Evolutionary conservation across 2,329 filamentous ascomycete genomes (phyloP), one percentile per base, ranked within the genome.

Genomic region (Colletotrichum magnum): DNA sequence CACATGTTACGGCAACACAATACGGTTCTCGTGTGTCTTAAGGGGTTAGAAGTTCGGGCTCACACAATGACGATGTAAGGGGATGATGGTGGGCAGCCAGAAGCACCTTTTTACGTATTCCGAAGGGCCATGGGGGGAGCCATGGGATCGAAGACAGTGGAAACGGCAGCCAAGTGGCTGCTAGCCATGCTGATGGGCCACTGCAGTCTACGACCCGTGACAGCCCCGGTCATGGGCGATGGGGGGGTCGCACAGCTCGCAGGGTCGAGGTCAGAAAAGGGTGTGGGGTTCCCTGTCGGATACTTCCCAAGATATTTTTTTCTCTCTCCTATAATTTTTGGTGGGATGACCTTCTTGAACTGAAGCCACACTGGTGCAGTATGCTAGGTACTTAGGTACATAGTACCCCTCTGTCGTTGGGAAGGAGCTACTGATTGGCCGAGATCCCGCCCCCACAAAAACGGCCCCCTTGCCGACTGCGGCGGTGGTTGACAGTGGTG

Each of bases 31-130:
- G 36, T 56, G 43, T 67, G 63, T 69, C 67, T 67, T 57, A 69
- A 36, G 59, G 67, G 57, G 56, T 60, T 26, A 26, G 53, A 26
- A 51, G 47, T 41, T 56, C 45, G 54, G 48, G 41, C 60, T 51
- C 32, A 45, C 24, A 56, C 51, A 61, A 57, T 69, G 67, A 69
- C 67, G 67, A 69, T 69, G 67, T 61, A 67, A 69, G 62, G 62
- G 57, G 61, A 69, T 26, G 60, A 24, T 51, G 62, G 41, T 43
- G 41, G 10, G 13, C 13, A 43, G 50, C 51, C 26, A n/a, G 32
- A 60, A 54, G 39, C 47, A 66, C 56, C 56, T 54, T 65, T 54
- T 65, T 54, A 39, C 52, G 52, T 39, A 54, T 54, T 28, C 26
- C 36, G 24, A 5, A n/a, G 45, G 57, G 64, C 51, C 52, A 58